Conservation (phyloP, 805 yeast species). For the Candida alai region DNA sequence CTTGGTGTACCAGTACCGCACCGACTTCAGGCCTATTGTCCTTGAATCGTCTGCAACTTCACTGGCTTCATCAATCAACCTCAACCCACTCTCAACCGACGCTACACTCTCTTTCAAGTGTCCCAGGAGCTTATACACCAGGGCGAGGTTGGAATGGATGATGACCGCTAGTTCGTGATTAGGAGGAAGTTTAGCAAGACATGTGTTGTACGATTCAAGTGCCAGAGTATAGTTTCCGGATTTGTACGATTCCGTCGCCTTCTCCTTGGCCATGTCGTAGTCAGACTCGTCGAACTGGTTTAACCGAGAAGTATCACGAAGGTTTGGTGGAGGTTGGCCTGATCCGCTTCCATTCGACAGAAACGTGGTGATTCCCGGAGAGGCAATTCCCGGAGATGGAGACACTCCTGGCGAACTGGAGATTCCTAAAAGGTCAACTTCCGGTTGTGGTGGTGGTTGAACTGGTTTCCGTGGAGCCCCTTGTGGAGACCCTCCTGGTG, state of each 20-base stretch:
- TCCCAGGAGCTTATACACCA: slow-evolving; percentile 13
- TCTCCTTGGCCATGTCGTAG: slow-evolving; percentile 46
- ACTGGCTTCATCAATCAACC: slow-evolving; percentile 25
- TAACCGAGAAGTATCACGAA: slow-evolving; percentile 17
- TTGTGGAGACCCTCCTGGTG: slow-evolving; percentile 9
- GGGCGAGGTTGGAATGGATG: slow-evolving; percentile 70
- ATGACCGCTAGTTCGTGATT: slow-evolving; percentile 65
- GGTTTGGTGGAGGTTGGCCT: neutral
- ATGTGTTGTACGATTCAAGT: slow-evolving; percentile 51
- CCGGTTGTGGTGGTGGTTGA: no score
- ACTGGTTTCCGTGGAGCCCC: no score
- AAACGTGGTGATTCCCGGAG: neutral
- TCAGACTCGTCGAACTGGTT: slow-evolving; percentile 38
- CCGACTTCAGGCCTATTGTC: slow-evolving; percentile 45
- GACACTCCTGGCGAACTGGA: slow-evolving; percentile 7
- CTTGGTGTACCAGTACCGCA: slow-evolving; percentile 72
- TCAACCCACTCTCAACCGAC: slow-evolving; percentile 47
- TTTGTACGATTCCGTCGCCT: slow-evolving; percentile 62
- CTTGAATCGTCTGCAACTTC: slow-evolving; percentile 22
- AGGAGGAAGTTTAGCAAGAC: slow-evolving; percentile 50
- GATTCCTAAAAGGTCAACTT: slow-evolving; percentile 29
- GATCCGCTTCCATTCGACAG: neutral
- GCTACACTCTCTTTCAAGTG: slow-evolving; percentile 25
- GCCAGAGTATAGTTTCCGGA: slow-evolving; percentile 83
- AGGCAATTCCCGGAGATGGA: neutral